Percentiles rank a stretch among this genome's conserved stretches.
Evolutionary conservation across 2,329 filamentous ascomycete genomes (phyloP).

Genomic region (Colletotrichum chrysophilum): DNA sequence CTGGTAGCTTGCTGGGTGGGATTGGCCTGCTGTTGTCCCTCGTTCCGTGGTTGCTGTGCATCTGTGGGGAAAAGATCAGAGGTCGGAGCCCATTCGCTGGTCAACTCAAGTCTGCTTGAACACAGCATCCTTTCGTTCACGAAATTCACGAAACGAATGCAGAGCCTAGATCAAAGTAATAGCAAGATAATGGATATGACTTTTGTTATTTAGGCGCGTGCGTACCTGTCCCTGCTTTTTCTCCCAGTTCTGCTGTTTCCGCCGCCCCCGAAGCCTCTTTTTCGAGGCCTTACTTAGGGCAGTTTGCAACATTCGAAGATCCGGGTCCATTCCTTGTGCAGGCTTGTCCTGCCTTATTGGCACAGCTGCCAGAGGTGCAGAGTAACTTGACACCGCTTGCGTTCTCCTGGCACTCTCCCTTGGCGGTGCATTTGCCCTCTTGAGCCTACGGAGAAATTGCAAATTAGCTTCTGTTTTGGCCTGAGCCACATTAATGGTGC

Average conservation of each 20-base stretch:
- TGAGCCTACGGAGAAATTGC: not conserved
- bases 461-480: not conserved
- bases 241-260: not conserved
- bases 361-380: not conserved
- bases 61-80: slow-evolving; percentile 68
- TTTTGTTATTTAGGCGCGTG: not conserved
- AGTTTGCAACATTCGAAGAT: not conserved
- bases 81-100: slow-evolving; percentile 66
- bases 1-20: slow-evolving; percentile 68
- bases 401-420: not conserved
- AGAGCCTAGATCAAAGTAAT: not conserved
- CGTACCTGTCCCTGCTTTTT: not conserved
- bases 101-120: not conserved
- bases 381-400: not conserved
- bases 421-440: not conserved
- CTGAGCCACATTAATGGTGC: not conserved
- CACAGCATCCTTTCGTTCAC: not conserved
- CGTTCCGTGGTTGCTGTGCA: slow-evolving; percentile 71
- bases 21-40: slow-evolving; percentile 54
- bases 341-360: not conserved
- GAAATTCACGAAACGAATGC: not conserved
- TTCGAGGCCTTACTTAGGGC: not conserved
- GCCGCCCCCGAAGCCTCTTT: not conserved
- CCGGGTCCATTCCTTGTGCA: not conserved
- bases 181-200: not conserved